Evolutionary conservation across 768 basidiomycete genomes (phyloP).

Genomic region (Hemileccinum impolitum): DNA sequence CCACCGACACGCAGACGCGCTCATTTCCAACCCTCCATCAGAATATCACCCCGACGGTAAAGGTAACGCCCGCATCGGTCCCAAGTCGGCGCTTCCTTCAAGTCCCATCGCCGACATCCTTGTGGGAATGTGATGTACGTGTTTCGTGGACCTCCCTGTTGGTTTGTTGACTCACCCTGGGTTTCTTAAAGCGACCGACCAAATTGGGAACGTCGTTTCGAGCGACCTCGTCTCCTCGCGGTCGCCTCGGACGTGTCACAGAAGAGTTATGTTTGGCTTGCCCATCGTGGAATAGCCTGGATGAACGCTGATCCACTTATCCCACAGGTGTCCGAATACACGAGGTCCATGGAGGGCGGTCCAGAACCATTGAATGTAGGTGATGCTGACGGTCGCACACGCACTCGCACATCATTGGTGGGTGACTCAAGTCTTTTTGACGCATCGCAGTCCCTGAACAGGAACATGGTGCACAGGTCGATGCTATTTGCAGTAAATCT

Average conservation of each 20-base stretch:
- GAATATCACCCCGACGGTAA: not conserved
- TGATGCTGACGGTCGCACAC: not conserved
- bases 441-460: conserved; percentile 6
- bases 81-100: conserved; percentile 12
- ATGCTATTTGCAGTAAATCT: not conserved
- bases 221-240: conserved; percentile 10
- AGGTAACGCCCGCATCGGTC: not conserved
- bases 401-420: not conserved
- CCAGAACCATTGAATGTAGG: not conserved
- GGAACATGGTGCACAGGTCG: conserved; percentile 6
- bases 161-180: not conserved
- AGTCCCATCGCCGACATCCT: conserved; percentile 11
- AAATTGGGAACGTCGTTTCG: conserved; percentile 8
- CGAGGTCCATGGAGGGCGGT: not conserved
- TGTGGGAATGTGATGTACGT: conserved; percentile 13
- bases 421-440: not conserved
- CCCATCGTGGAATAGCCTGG: not conserved
- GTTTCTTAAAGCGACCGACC: conserved; percentile 1
- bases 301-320: not conserved
- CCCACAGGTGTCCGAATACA: conserved; percentile 8
- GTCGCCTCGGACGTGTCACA: conserved; percentile 12
- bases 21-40: not conserved
- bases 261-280: conserved; percentile 18
- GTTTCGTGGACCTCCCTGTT: not conserved
- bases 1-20: not conserved